Evolutionary conservation across 1,139 yeast species (phyloP).

Genomic region (Tardiomyces depauwii): DNA sequence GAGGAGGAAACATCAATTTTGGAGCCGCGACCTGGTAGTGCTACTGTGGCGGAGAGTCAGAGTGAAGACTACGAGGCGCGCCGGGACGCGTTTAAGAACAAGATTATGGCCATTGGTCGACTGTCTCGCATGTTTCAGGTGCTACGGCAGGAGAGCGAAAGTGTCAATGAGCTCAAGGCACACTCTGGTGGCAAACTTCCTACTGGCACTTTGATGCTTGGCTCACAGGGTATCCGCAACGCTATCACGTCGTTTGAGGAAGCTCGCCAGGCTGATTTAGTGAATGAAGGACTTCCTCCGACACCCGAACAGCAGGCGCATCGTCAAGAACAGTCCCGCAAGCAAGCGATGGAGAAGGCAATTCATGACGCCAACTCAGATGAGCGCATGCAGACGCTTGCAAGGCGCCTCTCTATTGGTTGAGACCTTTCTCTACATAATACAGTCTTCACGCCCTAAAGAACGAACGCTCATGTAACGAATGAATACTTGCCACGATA

Average conservation of each 20-base stretch:
- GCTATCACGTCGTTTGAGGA: constrained; percentile 73
- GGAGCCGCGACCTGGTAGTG: constrained; percentile 12
- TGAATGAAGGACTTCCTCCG: constrained; percentile 90
- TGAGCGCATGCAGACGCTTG: constrained; percentile 22
- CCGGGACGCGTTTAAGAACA: constrained; percentile 63
- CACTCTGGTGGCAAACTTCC: constrained; percentile 67
- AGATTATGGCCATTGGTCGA: constrained; percentile 89
- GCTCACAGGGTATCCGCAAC: constrained; percentile 65
- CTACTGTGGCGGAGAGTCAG: not conserved
- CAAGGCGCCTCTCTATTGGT: constrained; percentile 20
- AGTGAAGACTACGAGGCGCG: constrained; percentile 26
- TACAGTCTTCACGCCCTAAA: too few relatives aligned
- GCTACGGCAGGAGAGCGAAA: constrained; percentile 80
- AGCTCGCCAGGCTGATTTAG: constrained; percentile 70
- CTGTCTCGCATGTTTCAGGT: constrained; percentile 90
- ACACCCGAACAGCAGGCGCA: constrained; percentile 42
- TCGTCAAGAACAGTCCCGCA: constrained; percentile 35
- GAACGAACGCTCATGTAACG: too few relatives aligned
- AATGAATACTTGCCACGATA: too few relatives aligned
- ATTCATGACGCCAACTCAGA: constrained; percentile 32
- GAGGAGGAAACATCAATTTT: constrained; percentile 46
- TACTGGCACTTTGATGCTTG: constrained; percentile 76
- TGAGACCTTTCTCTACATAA: not conserved
- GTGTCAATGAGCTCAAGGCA: constrained; percentile 68
- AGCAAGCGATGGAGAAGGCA: constrained; percentile 34